Evolutionary conservation across 768 basidiomycete genomes (phyloP).

Genomic region (Hericium rajendrae): DNA sequence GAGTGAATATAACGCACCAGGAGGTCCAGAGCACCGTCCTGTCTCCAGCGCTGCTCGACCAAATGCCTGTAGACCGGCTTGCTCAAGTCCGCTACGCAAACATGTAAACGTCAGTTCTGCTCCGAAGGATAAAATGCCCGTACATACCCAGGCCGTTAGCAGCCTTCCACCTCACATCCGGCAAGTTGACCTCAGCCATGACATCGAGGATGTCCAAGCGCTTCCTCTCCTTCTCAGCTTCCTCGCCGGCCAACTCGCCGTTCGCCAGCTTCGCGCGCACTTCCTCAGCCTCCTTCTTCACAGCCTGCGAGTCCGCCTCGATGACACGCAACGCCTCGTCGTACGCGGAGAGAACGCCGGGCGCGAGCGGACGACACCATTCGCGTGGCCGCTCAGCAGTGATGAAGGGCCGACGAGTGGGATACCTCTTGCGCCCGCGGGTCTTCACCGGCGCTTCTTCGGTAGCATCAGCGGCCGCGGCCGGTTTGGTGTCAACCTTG

Average conservation of each 20-base stretch:
- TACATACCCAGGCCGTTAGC: constrained; percentile 67
- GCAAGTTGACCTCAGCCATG: constrained; percentile 79
- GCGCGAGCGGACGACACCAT: constrained; percentile 56
- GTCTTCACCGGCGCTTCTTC: not conserved
- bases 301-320: constrained; percentile 41
- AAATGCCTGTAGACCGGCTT: constrained; percentile 69
- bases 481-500: not conserved
- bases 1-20: constrained; percentile 39
- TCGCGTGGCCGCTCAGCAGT: constrained; percentile 40
- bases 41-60: constrained; percentile 76
- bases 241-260: constrained; percentile 4
- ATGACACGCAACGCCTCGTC: constrained; percentile 78
- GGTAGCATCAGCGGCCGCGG: not conserved
- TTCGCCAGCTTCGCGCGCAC: constrained; percentile 22
- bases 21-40: constrained; percentile 74
- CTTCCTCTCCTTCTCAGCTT: constrained; percentile 28
- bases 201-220: constrained; percentile 52
- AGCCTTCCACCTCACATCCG: constrained; percentile 70
- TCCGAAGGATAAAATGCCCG: not conserved
- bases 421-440: constrained; percentile 8
- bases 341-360: constrained; percentile 65
- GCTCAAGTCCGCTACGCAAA: constrained; percentile 49
- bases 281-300: constrained; percentile 35
- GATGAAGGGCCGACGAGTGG: constrained; percentile 40
- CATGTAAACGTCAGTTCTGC: not conserved